Base-by-base conservation (phyloP, 2,329 filamentous ascomycete genomes). In the Ophiostoma sp. region DNA sequence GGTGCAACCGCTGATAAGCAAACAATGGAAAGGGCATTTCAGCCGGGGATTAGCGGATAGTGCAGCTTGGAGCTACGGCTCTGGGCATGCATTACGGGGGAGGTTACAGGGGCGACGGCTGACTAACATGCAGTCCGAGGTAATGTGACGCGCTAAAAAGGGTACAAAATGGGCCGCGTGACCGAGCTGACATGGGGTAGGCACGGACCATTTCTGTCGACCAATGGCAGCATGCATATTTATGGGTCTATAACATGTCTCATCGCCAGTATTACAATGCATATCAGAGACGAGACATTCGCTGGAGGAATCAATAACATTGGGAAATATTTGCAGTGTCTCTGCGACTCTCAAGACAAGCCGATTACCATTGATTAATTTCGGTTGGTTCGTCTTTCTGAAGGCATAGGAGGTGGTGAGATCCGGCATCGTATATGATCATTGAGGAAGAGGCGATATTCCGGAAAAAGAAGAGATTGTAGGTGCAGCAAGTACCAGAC, bases 61-160 rank as follows among this genome's bases (percentile, higher is more conserved):
- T 62, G 57, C n/a, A 31, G 52, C 27, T 62, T 62, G 57, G 15
- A 62, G 57, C 52, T 57, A 27, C n/a, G 35, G 57, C 57, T 33
- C 13, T 17, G 57, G 54, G 57, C 15, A 15, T 31, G 57, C 57
- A 48, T 48, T 48, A 48, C 54, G 27, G 23, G 54, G 23, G 39
- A 41, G 27, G n/a, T 33, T 33, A 27, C 52, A 54, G 52, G 52
- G 52, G 52, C 8, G 13, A 33, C 17, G 54, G 57, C 23, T 62
- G 57, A 62, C 57, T 62, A 62, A 62, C 27, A 10, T 62, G 13
- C 27, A 62, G 17, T 8, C 27, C 17, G 27, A 62, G 27, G 57
- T 62, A 62, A 62, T 62, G 57, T 62, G 57, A 62, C 57, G 57
- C 57, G 57, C 57, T 20, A 62, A 57, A 60, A 62, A 62, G 20